These are phyloP conservation scores for Plasmodium malariae DNA, from an alignment of 169 alveolate species.

Conservation along the genomic window DNA sequence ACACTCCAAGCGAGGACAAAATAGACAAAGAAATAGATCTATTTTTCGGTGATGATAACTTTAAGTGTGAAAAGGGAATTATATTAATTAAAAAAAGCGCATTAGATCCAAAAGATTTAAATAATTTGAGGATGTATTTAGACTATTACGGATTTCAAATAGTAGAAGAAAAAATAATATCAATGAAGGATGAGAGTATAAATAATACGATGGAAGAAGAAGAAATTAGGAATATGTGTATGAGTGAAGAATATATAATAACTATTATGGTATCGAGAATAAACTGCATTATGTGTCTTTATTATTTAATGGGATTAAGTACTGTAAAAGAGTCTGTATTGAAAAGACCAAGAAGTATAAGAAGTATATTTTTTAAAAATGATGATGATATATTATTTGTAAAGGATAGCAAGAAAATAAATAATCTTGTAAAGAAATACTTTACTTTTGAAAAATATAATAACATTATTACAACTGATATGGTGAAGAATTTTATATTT, in stretches of 20 bases:
- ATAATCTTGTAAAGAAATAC: slow-evolving; percentile 19
- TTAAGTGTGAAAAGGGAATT: slow-evolving; percentile 43
- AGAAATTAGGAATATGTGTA: background rate
- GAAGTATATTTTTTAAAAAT: slow-evolving; percentile 37
- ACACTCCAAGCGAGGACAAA: slow-evolving; percentile 37
- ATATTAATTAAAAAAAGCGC: slow-evolving; percentile 13
- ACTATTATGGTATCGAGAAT: slow-evolving; percentile 39
- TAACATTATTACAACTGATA: slow-evolving; percentile 37
- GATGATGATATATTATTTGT: slow-evolving; percentile 35
- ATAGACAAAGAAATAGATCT: slow-evolving; percentile 68
- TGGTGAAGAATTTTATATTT: slow-evolving; percentile 40
- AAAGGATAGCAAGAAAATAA: slow-evolving; percentile 33
- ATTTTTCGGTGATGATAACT: slow-evolving; percentile 45
- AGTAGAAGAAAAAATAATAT: slow-evolving; percentile 53
- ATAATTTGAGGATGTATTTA: slow-evolving; percentile 28
- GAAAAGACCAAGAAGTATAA: slow-evolving; percentile 23
- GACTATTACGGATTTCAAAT: slow-evolving; percentile 46
- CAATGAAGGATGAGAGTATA: background rate
- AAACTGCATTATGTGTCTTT: slow-evolving; percentile 53
- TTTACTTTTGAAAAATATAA: slow-evolving; percentile 58
- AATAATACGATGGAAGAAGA: background rate
- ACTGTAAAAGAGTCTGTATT: slow-evolving; percentile 23
- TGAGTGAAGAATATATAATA: background rate
- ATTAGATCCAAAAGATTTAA: slow-evolving; percentile 14
- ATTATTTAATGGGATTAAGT: slow-evolving; percentile 38